Evolutionary conservation across 2,329 filamentous ascomycete species (phyloP), one percentile per base, ranked within the genome.

Genomic region (Exserohilum turcica): DNA sequence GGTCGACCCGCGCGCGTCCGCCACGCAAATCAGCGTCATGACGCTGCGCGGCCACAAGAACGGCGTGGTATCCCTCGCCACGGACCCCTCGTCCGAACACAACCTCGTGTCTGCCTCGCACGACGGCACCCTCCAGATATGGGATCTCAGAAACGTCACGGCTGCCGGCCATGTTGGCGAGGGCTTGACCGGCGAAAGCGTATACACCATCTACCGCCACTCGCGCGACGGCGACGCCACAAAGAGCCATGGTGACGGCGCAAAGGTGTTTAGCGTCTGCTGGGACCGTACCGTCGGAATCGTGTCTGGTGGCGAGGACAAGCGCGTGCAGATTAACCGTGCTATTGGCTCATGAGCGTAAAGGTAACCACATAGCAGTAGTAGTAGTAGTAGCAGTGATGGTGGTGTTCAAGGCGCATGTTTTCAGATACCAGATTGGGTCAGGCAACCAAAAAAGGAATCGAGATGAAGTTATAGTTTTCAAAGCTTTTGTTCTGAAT

Each of bases 31-130:
- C 19, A 86, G 88, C 9, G 90, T 91, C 35, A 90, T 97, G 86
- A 96, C 91, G n/a, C 84, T 97, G 16, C 85, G 91, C 29, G 93
- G 93, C 0, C 93, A 97, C 77, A 86, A 86, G 54, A 96, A 96
- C 78, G 82, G 81, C 6, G 82, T 88, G 9, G 82, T 85, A 2
- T 77, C 78, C n/a, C 76, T 89, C 33, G 80, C 82, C 10, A 77
- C 77, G 9, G 82, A 86, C 63, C 85, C 85, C 0, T 82, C 85
- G 35, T 92, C 88, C 68, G 85, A 87, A 57, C 91, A 92, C 77
- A 86, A 89, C n/a, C 82, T 99, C 7, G 90, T 93, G 0, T 94
- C 89, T 28, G 93, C 86, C n/a, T 90, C 89, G 39, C 90, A 96
- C 74, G 94, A 99, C 74, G 92, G 93, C 29, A 96, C 91, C 1